phyloP scores from a whole-genome alignment of 495 filamentous ascomycete species.

The Penicillium lagena region DNA sequence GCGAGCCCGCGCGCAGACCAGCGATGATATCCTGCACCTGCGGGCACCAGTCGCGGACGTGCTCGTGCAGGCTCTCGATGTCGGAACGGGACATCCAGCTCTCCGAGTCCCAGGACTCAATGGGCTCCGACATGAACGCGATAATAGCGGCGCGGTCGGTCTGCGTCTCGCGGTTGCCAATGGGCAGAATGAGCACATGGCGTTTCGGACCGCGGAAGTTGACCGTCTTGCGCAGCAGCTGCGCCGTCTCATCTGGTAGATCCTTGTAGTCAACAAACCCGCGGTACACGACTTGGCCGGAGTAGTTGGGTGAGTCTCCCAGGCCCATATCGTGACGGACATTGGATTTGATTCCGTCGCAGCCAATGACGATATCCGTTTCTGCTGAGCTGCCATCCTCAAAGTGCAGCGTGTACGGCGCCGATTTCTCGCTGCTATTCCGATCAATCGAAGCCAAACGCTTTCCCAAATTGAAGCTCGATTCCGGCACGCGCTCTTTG shows the following conservation, averaged over 20 bases:
- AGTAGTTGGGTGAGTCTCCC: conserved; percentile 33
- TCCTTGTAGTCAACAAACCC: conserved; percentile 35
- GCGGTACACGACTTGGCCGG: conserved; percentile 46
- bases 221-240: conserved; percentile 20
- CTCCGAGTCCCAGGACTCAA: conserved; percentile 25
- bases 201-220: conserved; percentile 26
- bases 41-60: conserved; percentile 26
- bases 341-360: conserved; percentile 55
- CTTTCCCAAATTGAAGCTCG: conserved; percentile 14
- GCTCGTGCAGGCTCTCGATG: conserved; percentile 21
- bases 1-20: conserved; percentile 17
- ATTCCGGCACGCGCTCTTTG: conserved; percentile 21
- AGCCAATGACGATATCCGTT: conserved; percentile 51
- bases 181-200: conserved; percentile 20
- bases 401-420: conserved; percentile 29
- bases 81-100: conserved; percentile 29
- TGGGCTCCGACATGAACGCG: conserved; percentile 25
- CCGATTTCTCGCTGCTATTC: conserved; percentile 1
- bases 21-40: conserved; percentile 23
- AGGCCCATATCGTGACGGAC: conserved; percentile 39
- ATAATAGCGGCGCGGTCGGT: conserved; percentile 21
- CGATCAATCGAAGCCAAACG: conserved; percentile 15
- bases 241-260: conserved; percentile 16
- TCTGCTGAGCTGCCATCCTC: conserved; percentile 38
- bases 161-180: conserved; percentile 19